A percentile compares a stretch with the other conserved stretches of the same genome.
Conservation (phyloP, 129 eudicot genomes). For the Flaveria bidentis region DNA sequence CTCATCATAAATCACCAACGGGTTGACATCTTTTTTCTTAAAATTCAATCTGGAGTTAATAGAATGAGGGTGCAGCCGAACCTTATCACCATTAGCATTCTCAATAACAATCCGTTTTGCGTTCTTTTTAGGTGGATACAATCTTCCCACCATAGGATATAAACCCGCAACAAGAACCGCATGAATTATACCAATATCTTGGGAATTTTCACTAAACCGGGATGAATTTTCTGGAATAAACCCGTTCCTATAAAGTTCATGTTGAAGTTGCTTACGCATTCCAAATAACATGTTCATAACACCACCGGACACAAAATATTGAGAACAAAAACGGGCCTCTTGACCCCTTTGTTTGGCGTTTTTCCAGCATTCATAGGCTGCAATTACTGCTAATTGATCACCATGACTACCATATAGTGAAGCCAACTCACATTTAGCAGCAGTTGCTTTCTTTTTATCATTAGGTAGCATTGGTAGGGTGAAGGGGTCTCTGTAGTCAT, state of each 20-base stretch:
- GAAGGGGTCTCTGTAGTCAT: constrained; percentile 77
- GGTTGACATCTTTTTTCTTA: constrained; percentile 33
- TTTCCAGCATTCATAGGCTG: constrained; percentile 93
- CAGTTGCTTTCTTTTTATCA: constrained; percentile 59
- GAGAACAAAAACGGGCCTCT: constrained; percentile 67
- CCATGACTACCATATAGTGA: constrained; percentile 76
- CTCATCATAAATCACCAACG: constrained; percentile 77
- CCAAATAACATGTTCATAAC: constrained; percentile 73
- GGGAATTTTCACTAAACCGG: constrained; percentile 52
- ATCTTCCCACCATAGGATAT: constrained; percentile 86
- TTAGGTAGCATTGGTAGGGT: constrained; percentile 70
- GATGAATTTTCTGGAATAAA: constrained; percentile 57
- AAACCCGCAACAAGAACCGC: constrained; percentile 87
- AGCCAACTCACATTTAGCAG: constrained; percentile 72
- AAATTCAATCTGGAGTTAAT: constrained; percentile 41
- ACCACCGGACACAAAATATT: constrained; percentile 61
- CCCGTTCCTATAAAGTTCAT: constrained; percentile 60
- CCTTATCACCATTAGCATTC: constrained; percentile 59
- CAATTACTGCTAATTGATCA: constrained; percentile 82
- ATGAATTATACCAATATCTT: constrained; percentile 73
- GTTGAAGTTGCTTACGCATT: constrained; percentile 76
- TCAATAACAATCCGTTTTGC: constrained; percentile 48
- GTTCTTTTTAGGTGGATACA: constrained; percentile 44
- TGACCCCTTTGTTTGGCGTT: constrained; percentile 68
- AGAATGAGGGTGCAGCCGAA: constrained; percentile 67